phyloP scores from a whole-genome alignment of 2,329 filamentous ascomycete species.

The Bisporella sp. region DNA sequence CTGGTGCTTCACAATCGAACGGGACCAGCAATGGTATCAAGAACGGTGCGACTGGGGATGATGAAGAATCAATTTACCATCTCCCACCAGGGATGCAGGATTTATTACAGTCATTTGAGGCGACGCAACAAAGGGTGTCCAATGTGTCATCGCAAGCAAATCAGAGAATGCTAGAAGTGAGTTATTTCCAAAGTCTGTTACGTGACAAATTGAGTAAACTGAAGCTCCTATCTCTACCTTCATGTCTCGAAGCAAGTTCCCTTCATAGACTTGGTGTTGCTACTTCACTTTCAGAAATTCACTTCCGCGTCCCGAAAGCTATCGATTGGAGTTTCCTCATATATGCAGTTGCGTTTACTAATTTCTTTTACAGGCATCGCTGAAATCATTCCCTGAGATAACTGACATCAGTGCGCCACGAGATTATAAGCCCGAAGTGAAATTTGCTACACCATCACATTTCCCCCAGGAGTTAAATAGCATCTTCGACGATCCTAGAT shows the following conservation, averaged over 20 bases:
- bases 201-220: too few relatives aligned
- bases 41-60: slow-evolving; percentile 26
- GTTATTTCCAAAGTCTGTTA: background rate
- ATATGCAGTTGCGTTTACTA: too few relatives aligned
- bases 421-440: slow-evolving; percentile 77
- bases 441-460: slow-evolving; percentile 70
- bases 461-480: slow-evolving; percentile 90
- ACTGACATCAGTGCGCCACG: slow-evolving; percentile 75
- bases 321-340: too few relatives aligned
- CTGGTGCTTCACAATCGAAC: slow-evolving; percentile 37
- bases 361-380: slow-evolving; percentile 43
- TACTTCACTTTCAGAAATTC: too few relatives aligned
- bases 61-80: slow-evolving; percentile 85
- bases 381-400: slow-evolving; percentile 63
- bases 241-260: too few relatives aligned
- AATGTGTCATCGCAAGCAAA: slow-evolving; percentile 51
- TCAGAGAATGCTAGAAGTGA: slow-evolving; percentile 61
- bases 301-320: too few relatives aligned
- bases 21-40: slow-evolving; percentile 46
- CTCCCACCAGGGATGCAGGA: slow-evolving; percentile 84
- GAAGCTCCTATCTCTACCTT: too few relatives aligned
- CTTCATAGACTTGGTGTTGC: too few relatives aligned
- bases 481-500: slow-evolving; percentile 82
- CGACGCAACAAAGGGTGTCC: slow-evolving; percentile 62
- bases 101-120: slow-evolving; percentile 83